A percentile compares a stretch with the other conserved stretches of the same genome.
Conservation (phyloP, 148 eudicot species). For the Silene conica region DNA sequence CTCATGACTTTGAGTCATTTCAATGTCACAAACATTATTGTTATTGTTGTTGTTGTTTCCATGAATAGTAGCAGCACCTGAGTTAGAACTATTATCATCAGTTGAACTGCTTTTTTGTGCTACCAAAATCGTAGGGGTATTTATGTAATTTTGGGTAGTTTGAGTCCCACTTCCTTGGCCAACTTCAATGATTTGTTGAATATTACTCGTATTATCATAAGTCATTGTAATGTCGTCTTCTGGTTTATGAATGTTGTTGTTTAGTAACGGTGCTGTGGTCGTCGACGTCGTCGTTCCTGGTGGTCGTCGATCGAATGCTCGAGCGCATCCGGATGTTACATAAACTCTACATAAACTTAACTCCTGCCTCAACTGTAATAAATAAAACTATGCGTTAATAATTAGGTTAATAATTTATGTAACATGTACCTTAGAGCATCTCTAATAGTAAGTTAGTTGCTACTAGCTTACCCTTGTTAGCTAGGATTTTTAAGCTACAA, state of each 20-base stretch:
- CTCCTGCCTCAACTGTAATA: constrained; percentile 57
- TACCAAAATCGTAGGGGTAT: too few species aligned
- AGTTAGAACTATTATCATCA: too few species aligned
- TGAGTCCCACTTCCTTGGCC: not conserved
- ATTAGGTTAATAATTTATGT: too few species aligned
- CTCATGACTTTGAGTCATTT: constrained; percentile 9
- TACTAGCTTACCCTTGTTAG: too few species aligned
- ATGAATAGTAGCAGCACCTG: too few species aligned
- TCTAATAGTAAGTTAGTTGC: too few species aligned
- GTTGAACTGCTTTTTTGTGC: too few species aligned
- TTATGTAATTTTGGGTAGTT: not conserved
- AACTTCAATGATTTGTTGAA: too few species aligned
- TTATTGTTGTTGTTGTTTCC: not conserved
- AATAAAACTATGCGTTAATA: not conserved
- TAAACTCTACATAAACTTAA: constrained; percentile 59
- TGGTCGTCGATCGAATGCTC: constrained; percentile 68
- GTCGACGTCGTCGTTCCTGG: constrained; percentile 3
- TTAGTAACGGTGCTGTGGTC: not conserved
- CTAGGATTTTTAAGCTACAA: too few species aligned
- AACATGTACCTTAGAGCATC: too few species aligned
- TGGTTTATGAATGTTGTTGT: not conserved
- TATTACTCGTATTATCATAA: too few species aligned
- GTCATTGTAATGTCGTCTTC: not conserved
- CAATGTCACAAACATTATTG: not conserved
- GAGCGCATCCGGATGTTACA: constrained; percentile 46